Percentiles rank a stretch among this genome's conserved stretches.
phyloP scores from a whole-genome alignment of 1,284 basidiomycete genomes.

The Mycena sp. region DNA sequence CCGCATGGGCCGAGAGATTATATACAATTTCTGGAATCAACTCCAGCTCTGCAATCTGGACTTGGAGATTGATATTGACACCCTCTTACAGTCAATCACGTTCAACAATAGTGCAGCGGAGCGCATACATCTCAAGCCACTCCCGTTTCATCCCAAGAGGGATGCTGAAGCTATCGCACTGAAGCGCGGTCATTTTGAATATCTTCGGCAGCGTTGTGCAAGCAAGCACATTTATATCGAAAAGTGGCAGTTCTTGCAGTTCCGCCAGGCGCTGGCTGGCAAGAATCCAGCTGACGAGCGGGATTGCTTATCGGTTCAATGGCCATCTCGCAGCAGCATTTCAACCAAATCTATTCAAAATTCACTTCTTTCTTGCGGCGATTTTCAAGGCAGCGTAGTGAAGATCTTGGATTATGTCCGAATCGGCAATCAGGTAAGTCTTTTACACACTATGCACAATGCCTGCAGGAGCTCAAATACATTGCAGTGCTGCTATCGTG shows the following conservation, averaged over 20 bases:
- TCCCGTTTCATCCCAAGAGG: neutral
- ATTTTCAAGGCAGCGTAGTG: neutral
- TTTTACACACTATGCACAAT: too few species aligned
- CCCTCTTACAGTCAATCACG: neutral
- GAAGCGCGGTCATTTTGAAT: neutral
- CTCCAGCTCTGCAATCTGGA: slow-evolving; percentile 5
- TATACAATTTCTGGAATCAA: slow-evolving; percentile 7
- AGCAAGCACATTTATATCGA: neutral
- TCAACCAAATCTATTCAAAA: neutral
- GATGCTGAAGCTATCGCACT: neutral
- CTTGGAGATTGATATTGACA: neutral
- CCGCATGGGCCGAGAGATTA: slow-evolving; percentile 5
- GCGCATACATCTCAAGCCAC: neutral
- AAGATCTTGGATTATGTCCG: neutral
- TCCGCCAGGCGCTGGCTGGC: neutral
- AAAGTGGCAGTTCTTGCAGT: neutral
- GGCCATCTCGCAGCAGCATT: neutral
- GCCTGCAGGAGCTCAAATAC: neutral
- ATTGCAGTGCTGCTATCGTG: neutral
- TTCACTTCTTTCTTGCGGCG: neutral
- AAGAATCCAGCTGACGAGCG: neutral
- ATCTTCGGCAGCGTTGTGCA: neutral
- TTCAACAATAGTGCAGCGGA: neutral
- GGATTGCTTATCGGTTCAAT: neutral
- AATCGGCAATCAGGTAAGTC: neutral